Base-by-base conservation (phyloP, 2,329 filamentous ascomycete genomes). In the Drechslerella stenobrocha region DNA sequence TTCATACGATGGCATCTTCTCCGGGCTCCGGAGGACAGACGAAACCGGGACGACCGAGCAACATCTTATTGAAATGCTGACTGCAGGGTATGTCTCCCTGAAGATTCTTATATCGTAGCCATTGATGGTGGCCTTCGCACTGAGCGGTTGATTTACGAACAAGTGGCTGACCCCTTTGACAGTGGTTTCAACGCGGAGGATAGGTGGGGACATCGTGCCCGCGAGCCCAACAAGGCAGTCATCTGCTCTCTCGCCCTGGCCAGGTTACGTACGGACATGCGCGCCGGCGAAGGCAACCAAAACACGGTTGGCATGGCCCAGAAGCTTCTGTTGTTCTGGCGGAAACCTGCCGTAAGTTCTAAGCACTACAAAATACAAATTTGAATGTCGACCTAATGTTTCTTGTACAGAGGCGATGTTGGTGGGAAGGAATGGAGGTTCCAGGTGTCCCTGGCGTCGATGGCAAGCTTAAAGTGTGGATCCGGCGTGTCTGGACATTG, bases 1-100 rank as follows among this genome's bases (percentile, higher is more conserved):
- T 72, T 84, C 84, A 75, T 93, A 98, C 77, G 85, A 91, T 73
- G 93, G 93, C 47, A 98, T 98, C 73, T 98, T 98, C 76, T 96
- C 91, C 2, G 93, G 93, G 0, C 79, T 98, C 46, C 88, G 93
- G 77, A 90, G 92, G 76, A 97, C 92, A 74, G 91, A 98, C 73
- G 93, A 98, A 78, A 87, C 89, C 15, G 93, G 93, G 18, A 96
- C 92, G 15, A 98, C 93, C 0, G 93, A 98, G 78, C 93, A 96
- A 72, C 93, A 98, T 80, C 81, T 98, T 35, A 98, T 98, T 74
- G 93, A 98, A 80, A 98, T 98, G 93, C 79, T 98, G 77, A 98
- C 93, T 56, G 93, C 93, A 75, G 93, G 92, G 92, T 97, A 81
- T 78, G 87, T 80, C n/a, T n/a, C n/a, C n/a, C n/a, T n/a, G n/a